A percentile compares a stretch with the other conserved stretches of the same genome.
These are phyloP conservation scores for Suillus fuscotomentosus DNA, from an alignment of 768 basidiomycete genomes.

Conservation along the genomic window DNA sequence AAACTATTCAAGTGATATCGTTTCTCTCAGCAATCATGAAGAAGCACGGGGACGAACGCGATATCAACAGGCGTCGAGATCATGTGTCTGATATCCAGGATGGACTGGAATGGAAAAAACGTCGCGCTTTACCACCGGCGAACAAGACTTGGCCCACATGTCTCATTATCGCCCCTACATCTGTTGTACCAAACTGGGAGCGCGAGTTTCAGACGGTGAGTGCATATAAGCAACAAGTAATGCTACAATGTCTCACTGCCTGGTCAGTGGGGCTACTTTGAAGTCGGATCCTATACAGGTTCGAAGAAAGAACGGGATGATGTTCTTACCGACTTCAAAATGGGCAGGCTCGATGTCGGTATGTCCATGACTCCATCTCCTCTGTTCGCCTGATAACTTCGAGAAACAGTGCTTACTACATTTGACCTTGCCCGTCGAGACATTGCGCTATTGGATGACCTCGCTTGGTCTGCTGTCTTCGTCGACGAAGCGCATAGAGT, in stretches of 20 bases:
- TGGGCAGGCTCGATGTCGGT: conserved; percentile 86
- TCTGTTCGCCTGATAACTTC: background rate
- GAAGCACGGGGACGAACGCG: conserved; percentile 65
- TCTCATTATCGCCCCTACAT: conserved; percentile 83
- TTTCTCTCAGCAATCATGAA: conserved; percentile 92
- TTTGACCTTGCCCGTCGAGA: conserved; percentile 74
- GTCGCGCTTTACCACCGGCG: conserved; percentile 58
- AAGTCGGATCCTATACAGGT: conserved; percentile 72
- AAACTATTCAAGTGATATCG: conserved; percentile 92
- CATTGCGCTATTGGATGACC: conserved; percentile 64
- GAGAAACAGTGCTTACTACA: conserved; percentile 67
- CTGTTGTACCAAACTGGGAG: conserved; percentile 86
- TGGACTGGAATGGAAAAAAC: conserved; percentile 47
- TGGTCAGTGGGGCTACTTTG: conserved; percentile 90
- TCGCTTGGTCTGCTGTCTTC: conserved; percentile 71
- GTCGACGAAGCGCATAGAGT: conserved; percentile 91
- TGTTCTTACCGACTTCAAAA: conserved; percentile 67
- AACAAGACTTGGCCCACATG: conserved; percentile 82
- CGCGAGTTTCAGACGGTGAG: conserved; percentile 81
- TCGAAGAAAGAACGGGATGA: conserved; percentile 47
- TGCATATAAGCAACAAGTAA: background rate
- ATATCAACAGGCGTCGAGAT: conserved; percentile 63
- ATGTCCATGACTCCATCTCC: conserved; percentile 24
- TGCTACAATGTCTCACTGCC: background rate
- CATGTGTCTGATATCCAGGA: conserved; percentile 71